phyloP scores from a whole-genome alignment of 768 basidiomycete genomes.

The Bullera alba region DNA sequence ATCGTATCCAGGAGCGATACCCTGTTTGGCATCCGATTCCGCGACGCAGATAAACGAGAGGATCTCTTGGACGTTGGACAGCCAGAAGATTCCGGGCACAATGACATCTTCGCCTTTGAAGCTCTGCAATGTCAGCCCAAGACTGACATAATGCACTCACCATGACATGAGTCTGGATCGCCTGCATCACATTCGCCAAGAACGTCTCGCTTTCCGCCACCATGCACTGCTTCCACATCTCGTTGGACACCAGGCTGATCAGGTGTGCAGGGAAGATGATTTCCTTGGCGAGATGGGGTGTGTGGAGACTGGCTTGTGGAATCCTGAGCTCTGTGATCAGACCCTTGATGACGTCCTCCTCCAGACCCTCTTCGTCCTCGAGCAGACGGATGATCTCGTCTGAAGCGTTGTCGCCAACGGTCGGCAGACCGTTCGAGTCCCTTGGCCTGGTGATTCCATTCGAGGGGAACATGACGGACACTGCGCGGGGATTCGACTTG shows the following conservation, averaged over 20 bases:
- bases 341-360: constrained; percentile 87
- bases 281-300: constrained; percentile 90
- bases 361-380: constrained; percentile 79
- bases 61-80: constrained; percentile 99
- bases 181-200: constrained; percentile 97
- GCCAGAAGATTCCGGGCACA: constrained; percentile 94
- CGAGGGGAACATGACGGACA: constrained; percentile 43
- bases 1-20: constrained; percentile 93
- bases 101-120: constrained; percentile 92
- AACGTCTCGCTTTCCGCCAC: constrained; percentile 96
- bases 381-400: constrained; percentile 93
- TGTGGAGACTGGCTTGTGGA: constrained; percentile 78
- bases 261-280: constrained; percentile 98
- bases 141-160: constrained; percentile 51
- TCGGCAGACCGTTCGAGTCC: constrained; percentile 41
- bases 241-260: constrained; percentile 95
- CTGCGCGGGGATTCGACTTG: constrained; percentile 33
- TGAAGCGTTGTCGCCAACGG: constrained; percentile 75
- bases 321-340: constrained; percentile 88
- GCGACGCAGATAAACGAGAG: constrained; percentile 97
- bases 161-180: constrained; percentile 95
- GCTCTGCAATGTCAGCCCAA: constrained; percentile 26
- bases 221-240: constrained; percentile 99
- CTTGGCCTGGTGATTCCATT: constrained; percentile 25
- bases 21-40: constrained; percentile 97